These are phyloP conservation scores for Eruca vesicaria DNA, from an alignment of 441 rosid species.

Conservation along the genomic window DNA sequence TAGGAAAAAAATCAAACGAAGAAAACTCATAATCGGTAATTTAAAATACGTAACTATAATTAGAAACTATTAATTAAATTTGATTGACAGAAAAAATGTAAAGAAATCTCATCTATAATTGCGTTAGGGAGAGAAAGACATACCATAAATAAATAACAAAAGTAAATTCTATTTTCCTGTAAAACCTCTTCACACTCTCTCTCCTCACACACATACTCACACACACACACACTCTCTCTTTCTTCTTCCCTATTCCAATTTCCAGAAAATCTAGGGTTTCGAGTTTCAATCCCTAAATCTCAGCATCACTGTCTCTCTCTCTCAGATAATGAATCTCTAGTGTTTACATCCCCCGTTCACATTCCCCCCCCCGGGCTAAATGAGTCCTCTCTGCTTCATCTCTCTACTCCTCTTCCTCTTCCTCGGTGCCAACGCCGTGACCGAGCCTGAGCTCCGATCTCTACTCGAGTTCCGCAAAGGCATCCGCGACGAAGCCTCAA, in stretches of 20 bases:
- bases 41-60: background rate
- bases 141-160: background rate
- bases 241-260: conserved; percentile 9
- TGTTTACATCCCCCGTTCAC: background rate
- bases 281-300: conserved; percentile 30
- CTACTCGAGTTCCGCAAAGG: conserved; percentile 89
- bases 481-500: conserved; percentile 50
- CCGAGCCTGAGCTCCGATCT: conserved; percentile 57
- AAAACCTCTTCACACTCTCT: conserved; percentile 16
- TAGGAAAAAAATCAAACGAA: background rate
- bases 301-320: conserved; percentile 13
- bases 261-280: conserved; percentile 15
- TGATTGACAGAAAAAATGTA: background rate
- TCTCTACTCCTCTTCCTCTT: conserved; percentile 22
- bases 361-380: background rate
- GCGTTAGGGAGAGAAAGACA: background rate
- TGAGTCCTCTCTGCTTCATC: conserved; percentile 19
- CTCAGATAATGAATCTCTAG: conserved; percentile 9
- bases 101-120: background rate
- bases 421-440: conserved; percentile 31
- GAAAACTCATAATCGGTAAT: background rate
- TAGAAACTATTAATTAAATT: background rate
- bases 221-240: background rate
- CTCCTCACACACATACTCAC: background rate
- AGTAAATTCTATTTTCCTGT: background rate